Conservation (phyloP, 768 basidiomycete genomes). For the Leccinum olivaceopallidum region DNA sequence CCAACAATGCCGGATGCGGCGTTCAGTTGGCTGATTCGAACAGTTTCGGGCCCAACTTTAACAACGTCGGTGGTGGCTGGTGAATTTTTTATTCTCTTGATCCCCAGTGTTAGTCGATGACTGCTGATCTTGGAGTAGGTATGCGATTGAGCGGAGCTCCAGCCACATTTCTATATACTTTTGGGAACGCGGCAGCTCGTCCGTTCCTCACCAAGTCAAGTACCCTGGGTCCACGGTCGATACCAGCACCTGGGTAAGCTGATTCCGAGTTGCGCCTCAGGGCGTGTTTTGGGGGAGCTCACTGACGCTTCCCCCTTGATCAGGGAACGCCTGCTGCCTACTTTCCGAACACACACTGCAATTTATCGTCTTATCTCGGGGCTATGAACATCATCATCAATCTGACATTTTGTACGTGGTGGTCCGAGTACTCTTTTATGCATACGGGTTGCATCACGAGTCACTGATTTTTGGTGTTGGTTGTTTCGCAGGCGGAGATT, state of each 20-base stretch:
- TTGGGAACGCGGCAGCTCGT: constrained; percentile 39
- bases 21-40: constrained; percentile 25
- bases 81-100: constrained; percentile 7
- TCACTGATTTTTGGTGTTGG: background rate
- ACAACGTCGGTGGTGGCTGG: constrained; percentile 40
- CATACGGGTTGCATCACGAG: background rate
- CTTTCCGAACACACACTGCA: constrained; percentile 14
- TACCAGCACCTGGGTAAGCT: constrained; percentile 28
- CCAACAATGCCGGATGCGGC: constrained; percentile 35
- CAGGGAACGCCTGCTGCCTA: constrained; percentile 20
- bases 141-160: constrained; percentile 34
- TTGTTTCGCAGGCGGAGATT: constrained; percentile 27
- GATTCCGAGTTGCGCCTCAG: background rate
- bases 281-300: no score
- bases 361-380: constrained; percentile 19
- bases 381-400: constrained; percentile 25
- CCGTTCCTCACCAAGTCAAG: constrained; percentile 38
- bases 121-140: constrained; percentile 24
- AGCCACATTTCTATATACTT: constrained; percentile 39
- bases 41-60: constrained; percentile 39
- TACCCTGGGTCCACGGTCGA: constrained; percentile 21
- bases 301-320: background rate
- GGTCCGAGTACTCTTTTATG: background rate
- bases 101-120: background rate
- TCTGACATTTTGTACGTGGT: constrained; percentile 21